Base-by-base conservation (phyloP, 306 rosid genomes). In the Citrullus colocynthis region DNA sequence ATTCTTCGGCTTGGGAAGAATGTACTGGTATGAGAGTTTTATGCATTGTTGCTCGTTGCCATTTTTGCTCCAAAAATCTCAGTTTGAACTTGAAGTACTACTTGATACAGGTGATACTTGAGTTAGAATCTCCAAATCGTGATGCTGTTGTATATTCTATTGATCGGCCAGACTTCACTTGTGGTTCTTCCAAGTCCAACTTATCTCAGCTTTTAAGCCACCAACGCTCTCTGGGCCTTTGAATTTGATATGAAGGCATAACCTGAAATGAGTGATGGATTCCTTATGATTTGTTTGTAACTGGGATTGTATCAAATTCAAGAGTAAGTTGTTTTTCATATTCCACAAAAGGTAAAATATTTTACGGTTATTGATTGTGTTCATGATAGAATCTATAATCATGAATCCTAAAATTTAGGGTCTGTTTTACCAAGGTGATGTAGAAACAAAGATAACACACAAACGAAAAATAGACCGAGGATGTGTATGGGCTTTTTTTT, bases 91-190 rank as follows among this genome's bases (percentile, higher is more conserved):
- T 74, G 56, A 5, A 36, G 48, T 15, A 20, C 62, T 13, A 7
- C 75, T n/a, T 64, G 55, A 17, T n/a, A 41, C 91, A 92, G 97
- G 92, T 86, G 45, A 76, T 95, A 81, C 62, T 89, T 11, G 98
- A 95, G 88, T 86, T 92, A 78, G 97, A 95, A 80, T 85, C 90
- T 61, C 87, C 98, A 30, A 85, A 83, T 79, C 84, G 89, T 2
- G 81, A 86, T 63, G 84, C 84, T 73, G 84, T 86, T 71, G 84
- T 95, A 20, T 78, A 83, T 54, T 86, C 90, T 1, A 92, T 88
- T 37, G 89, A 89, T 81, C 82, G 77, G 66, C 86, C 91, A 75
- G 88, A 92, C 84, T 90, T 88, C 85, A 85, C 88, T 10, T 94
- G 98, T 21, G 88, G 86, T 61, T 72, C 76, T 72, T 72, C 59